phyloP scores from a whole-genome alignment of 2,329 filamentous ascomycete species.

The Ceratocystis albifundus region DNA sequence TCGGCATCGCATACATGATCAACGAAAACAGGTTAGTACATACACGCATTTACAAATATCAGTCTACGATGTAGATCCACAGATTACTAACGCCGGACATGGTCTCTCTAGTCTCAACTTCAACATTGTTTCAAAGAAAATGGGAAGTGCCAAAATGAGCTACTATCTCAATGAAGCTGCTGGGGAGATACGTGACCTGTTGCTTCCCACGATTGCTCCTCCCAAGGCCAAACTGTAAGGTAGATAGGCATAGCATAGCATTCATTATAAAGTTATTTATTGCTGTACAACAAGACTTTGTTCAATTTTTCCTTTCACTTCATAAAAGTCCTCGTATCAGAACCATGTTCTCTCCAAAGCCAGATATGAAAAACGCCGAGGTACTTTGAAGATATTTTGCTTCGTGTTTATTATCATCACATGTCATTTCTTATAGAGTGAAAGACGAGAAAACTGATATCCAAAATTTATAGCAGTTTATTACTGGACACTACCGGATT shows the following conservation, averaged over 20 bases:
- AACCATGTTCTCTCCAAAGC: too few species aligned
- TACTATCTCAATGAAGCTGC: constrained; percentile 93
- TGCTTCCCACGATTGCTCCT: constrained; percentile 65
- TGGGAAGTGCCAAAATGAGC: constrained; percentile 87
- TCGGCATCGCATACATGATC: constrained; percentile 99
- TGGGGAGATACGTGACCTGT: constrained; percentile 73
- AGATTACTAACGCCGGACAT: background rate
- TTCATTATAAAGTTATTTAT: background rate
- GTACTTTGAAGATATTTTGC: background rate
- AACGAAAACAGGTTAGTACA: constrained; percentile 65
- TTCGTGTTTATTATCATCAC: background rate
- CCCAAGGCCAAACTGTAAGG: constrained; percentile 81
- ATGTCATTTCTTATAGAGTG: background rate
- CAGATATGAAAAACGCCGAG: too few species aligned
- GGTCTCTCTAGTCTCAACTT: constrained; percentile 65
- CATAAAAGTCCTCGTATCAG: background rate
- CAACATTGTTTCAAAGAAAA: constrained; percentile 88
- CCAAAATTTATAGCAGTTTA: background rate
- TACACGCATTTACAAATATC: background rate
- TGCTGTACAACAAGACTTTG: background rate
- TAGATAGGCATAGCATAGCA: background rate
- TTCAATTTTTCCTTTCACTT: background rate
- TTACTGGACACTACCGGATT: background rate
- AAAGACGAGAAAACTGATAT: background rate
- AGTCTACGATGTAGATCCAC: background rate